Percentiles rank a stretch among this genome's conserved stretches.
phyloP scores from a whole-genome alignment of 108 stramenopile genomes.

The Thalassiosira profunda region DNA sequence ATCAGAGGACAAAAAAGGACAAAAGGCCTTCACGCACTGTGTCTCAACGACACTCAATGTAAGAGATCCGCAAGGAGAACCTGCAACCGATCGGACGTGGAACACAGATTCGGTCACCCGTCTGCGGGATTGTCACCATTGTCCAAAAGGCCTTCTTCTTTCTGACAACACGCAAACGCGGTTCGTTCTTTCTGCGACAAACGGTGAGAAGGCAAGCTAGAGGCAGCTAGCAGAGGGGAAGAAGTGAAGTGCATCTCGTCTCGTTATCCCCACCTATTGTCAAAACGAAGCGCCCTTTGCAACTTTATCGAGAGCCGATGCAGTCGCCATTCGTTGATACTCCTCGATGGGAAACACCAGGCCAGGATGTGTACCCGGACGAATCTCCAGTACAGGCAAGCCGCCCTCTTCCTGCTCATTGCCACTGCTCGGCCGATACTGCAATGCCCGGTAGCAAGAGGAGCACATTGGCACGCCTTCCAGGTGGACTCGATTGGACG shows the following conservation, averaged over 20 bases:
- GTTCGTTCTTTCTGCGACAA: no score
- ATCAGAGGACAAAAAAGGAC: no score
- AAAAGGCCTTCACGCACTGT: no score
- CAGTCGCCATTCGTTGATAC: slow-evolving; percentile 3
- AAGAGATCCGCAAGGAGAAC: no score
- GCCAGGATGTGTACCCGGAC: neutral
- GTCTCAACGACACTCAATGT: no score
- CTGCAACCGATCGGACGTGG: no score
- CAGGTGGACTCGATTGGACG: neutral
- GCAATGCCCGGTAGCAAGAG: slow-evolving; percentile 10
- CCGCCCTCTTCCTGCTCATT: neutral
- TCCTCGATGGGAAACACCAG: neutral
- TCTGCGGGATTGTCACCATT: no score
- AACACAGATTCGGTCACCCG: no score
- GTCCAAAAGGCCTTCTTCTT: no score
- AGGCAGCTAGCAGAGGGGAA: neutral
- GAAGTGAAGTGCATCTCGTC: neutral
- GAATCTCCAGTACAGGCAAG: neutral
- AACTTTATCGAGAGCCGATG: neutral
- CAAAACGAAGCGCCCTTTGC: neutral
- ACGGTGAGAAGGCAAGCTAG: no score
- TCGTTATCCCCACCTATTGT: neutral
- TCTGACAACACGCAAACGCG: no score
- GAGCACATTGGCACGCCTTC: slow-evolving; percentile 16
- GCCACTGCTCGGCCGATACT: neutral